Conservation (phyloP, 768 basidiomycete species). For the Panaeolus cyanescens region DNA sequence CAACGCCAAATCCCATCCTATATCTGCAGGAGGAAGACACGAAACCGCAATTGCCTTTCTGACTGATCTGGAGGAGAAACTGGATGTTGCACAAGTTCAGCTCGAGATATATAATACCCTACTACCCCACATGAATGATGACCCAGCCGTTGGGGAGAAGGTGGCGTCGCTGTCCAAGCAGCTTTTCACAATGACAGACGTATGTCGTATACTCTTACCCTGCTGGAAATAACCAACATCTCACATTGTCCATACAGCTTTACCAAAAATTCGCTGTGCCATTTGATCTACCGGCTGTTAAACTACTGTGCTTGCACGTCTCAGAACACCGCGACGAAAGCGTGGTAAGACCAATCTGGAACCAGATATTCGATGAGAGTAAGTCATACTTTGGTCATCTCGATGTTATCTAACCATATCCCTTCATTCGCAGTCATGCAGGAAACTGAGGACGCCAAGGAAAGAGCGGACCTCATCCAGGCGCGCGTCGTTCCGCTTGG, state of each 20-base stretch:
- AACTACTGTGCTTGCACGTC: conserved; percentile 89
- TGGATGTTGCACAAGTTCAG: conserved; percentile 97
- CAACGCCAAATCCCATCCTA: conserved; percentile 94
- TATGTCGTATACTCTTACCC: conserved; percentile 32
- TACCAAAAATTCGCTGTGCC: conserved; percentile 88
- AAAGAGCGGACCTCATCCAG: conserved; percentile 62
- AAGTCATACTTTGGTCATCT: conserved; percentile 21
- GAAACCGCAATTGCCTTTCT: conserved; percentile 94
- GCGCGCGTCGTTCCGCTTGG: conserved; percentile 72
- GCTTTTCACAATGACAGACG: conserved; percentile 85
- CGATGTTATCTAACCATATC: neutral
- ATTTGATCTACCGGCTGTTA: conserved; percentile 80
- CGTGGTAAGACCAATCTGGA: conserved; percentile 86
- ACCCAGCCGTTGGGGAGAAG: conserved; percentile 62
- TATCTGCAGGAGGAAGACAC: conserved; percentile 73
- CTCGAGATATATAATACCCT: conserved; percentile 83
- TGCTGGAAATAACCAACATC: conserved; percentile 4
- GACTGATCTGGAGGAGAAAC: conserved; percentile 92
- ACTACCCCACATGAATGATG: conserved; percentile 59
- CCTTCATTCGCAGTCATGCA: conserved; percentile 44
- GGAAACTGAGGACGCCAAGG: conserved; percentile 54
- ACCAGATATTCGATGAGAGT: conserved; percentile 83
- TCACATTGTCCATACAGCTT: conserved; percentile 49
- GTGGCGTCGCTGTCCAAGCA: conserved; percentile 58
- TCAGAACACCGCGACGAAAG: conserved; percentile 90